phyloP scores from a whole-genome alignment of 306 rosid genomes.

The Quercus dentata region DNA sequence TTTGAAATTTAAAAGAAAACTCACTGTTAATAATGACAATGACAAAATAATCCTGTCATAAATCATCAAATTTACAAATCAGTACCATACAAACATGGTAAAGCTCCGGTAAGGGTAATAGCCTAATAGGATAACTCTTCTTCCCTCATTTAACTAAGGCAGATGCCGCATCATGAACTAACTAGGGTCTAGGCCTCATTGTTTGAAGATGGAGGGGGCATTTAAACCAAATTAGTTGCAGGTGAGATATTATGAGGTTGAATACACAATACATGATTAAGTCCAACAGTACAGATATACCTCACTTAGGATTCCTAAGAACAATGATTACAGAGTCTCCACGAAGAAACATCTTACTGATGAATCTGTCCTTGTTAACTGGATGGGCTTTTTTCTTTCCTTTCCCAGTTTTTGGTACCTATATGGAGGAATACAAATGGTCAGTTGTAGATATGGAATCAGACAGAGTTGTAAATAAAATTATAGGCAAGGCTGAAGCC shows the following conservation, averaged over 20 bases:
- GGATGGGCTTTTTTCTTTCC: slow-evolving; percentile 92
- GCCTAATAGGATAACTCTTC: not conserved
- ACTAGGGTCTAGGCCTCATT: not conserved
- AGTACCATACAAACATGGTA: not conserved
- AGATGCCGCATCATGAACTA: not conserved
- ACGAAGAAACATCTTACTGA: slow-evolving; percentile 86
- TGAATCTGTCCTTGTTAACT: slow-evolving; percentile 89
- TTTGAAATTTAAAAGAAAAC: no score
- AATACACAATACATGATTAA: not conserved
- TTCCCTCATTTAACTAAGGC: not conserved
- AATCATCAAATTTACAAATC: not conserved
- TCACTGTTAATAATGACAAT: no score
- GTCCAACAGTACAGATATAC: not conserved
- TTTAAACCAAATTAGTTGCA: not conserved
- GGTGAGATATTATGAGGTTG: not conserved
- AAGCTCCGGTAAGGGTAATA: not conserved
- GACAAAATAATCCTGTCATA: not conserved
- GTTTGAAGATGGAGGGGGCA: not conserved
- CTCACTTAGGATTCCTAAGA: slow-evolving; percentile 88
- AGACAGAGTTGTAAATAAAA: no score
- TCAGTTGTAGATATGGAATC: not conserved
- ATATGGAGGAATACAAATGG: not conserved
- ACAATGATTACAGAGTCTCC: slow-evolving; percentile 92
- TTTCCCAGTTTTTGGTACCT: slow-evolving; percentile 89
- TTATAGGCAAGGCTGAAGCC: not conserved